These are phyloP conservation scores for Tylopilus cervinicoccineus DNA, from an alignment of 768 basidiomycete genomes.

Conservation along the genomic window DNA sequence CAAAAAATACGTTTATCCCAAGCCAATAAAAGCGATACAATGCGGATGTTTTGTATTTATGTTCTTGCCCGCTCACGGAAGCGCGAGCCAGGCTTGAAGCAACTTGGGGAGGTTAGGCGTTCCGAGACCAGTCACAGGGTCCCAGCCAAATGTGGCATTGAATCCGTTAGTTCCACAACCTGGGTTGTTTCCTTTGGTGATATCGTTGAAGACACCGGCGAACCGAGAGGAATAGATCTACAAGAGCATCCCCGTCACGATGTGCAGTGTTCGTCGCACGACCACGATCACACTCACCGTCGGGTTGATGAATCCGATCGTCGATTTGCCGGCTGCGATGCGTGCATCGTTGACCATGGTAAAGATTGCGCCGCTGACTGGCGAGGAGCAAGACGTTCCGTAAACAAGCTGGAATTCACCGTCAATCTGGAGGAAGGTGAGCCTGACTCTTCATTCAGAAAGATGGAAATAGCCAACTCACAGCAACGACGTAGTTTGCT, in stretches of 20 bases:
- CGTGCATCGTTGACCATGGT: constrained; percentile 38
- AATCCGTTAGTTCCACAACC: constrained; percentile 28
- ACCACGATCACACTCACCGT: constrained; percentile 34
- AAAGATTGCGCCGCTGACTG: constrained; percentile 30
- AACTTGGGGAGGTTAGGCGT: constrained; percentile 49
- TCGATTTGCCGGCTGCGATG: constrained; percentile 27
- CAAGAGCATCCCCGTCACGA: neutral
- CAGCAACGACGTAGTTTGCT: constrained; percentile 28
- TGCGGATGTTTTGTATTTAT: too few species aligned
- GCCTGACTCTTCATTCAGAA: neutral
- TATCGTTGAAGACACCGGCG: constrained; percentile 16
- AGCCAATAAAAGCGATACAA: too few species aligned
- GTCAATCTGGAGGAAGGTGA: constrained; percentile 27
- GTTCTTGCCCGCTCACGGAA: constrained; percentile 28
- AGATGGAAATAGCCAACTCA: neutral
- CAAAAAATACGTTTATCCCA: neutral
- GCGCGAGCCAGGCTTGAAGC: constrained; percentile 36
- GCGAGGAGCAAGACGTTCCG: constrained; percentile 35
- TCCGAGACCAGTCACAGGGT: constrained; percentile 36
- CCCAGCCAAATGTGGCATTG: constrained; percentile 23
- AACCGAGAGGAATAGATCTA: constrained; percentile 21
- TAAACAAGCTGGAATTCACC: constrained; percentile 31
- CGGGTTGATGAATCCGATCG: constrained; percentile 44
- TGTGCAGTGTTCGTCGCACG: neutral
- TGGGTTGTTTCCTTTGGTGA: constrained; percentile 21